Percentiles rank a stretch among this genome's conserved stretches.
phyloP scores from a whole-genome alignment of 257 asterid genomes.

The Schizonepeta tenuifolia region DNA sequence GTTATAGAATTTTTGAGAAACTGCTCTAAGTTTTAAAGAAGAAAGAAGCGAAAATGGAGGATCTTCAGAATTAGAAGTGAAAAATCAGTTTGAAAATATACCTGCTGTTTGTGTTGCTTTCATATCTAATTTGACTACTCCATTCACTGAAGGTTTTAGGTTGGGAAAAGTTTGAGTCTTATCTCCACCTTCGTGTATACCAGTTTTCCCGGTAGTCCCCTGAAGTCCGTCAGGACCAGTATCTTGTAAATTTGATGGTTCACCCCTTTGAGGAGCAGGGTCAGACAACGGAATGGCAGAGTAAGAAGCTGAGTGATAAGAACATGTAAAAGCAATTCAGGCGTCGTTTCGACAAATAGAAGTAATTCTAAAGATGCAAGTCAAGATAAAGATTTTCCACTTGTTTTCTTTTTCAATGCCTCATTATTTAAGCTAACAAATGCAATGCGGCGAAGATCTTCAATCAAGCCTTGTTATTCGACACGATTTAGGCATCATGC shows the following conservation, averaged over 20 bases:
- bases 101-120: slow-evolving; percentile 39
- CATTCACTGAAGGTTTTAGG: slow-evolving; percentile 36
- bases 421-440: not conserved
- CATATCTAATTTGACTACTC: slow-evolving; percentile 28
- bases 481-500: not conserved
- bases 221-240: slow-evolving; percentile 22
- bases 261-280: slow-evolving; percentile 36
- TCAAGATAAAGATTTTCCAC: not conserved
- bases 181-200: slow-evolving; percentile 21
- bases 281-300: slow-evolving; percentile 32
- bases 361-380: not conserved
- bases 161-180: slow-evolving; percentile 16
- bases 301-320: slow-evolving; percentile 31
- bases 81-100: slow-evolving; percentile 14
- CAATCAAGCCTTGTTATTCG: not conserved
- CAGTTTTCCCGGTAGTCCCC: slow-evolving; percentile 8
- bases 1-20: not conserved
- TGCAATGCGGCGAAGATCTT: too few species aligned
- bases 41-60: not conserved
- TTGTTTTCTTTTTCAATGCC: not conserved
- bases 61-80: not conserved
- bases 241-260: slow-evolving; percentile 32
- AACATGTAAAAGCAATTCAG: not conserved
- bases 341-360: not conserved
- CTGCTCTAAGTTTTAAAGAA: not conserved